phyloP scores from a whole-genome alignment of 169 alveolate species.

The Plasmodium yoelii region DNA sequence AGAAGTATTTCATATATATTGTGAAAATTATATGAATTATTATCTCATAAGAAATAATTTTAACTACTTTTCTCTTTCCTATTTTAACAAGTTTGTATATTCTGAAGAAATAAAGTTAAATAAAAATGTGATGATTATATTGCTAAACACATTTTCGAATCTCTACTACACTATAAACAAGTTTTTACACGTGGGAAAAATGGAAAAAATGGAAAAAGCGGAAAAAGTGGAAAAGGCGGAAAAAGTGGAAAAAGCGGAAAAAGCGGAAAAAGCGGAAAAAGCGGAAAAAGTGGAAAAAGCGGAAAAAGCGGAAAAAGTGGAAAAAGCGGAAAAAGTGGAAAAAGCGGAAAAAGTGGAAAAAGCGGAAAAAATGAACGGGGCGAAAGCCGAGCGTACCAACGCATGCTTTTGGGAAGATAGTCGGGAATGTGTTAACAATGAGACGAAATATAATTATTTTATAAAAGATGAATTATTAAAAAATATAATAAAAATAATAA shows the following conservation, averaged over 20 bases:
- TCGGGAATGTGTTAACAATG: not conserved
- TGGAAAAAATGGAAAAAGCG: not conserved
- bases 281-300: not conserved
- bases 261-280: not conserved
- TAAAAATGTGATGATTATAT: slow-evolving; percentile 5
- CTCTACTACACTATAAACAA: slow-evolving; percentile 41
- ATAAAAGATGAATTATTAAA: slow-evolving; percentile 19
- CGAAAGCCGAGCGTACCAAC: not conserved
- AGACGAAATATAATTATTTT: not conserved
- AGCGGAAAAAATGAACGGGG: not conserved
- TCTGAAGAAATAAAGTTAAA: not conserved
- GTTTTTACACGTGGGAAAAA: not conserved
- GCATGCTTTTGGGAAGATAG: too few relatives aligned
- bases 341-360: not conserved
- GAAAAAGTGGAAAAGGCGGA: not conserved
- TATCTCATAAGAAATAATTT: not conserved
- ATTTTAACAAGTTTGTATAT: slow-evolving; percentile 13
- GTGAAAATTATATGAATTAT: slow-evolving; percentile 7
- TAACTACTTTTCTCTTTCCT: slow-evolving; percentile 15
- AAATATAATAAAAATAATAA: not conserved
- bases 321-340: not conserved
- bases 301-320: not conserved
- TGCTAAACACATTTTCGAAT: slow-evolving; percentile 16
- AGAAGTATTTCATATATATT: slow-evolving; percentile 39
- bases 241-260: not conserved